Evolutionary conservation across 2,329 filamentous ascomycete genomes (phyloP).

Genomic region (Penicillium paneum): DNA sequence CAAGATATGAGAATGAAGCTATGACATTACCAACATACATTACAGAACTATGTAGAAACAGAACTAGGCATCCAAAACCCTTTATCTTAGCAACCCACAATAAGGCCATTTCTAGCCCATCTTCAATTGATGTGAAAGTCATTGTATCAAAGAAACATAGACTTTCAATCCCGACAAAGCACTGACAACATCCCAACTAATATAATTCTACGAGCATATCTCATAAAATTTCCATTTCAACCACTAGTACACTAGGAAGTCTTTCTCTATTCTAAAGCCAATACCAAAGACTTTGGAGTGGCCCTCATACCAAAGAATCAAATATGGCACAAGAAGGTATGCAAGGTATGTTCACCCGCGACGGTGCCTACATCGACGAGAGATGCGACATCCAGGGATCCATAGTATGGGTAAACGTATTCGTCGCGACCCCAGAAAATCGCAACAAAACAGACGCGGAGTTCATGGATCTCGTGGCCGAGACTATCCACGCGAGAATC

Average conservation of each 20-base stretch:
- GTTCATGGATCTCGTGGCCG: background rate
- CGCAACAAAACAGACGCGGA: background rate
- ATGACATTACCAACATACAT: background rate
- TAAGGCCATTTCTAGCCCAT: background rate
- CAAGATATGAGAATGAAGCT: background rate
- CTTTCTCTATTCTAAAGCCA: background rate
- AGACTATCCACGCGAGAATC: background rate
- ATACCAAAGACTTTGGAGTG: background rate
- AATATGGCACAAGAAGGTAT: background rate
- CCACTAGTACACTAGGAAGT: background rate
- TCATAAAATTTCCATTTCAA: background rate
- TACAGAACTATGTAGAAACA: background rate
- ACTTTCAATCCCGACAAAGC: background rate
- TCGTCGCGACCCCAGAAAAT: background rate
- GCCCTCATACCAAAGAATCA: background rate
- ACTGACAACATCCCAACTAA: background rate
- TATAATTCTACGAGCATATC: background rate
- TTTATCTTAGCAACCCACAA: background rate
- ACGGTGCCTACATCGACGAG: background rate
- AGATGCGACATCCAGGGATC: background rate
- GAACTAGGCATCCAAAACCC: background rate
- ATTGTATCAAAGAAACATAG: background rate
- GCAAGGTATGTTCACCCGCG: background rate
- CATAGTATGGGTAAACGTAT: conserved; percentile 1
- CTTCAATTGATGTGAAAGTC: background rate